A percentile compares a stretch with the other conserved stretches of the same genome.
These are phyloP conservation scores for Solanum okadae DNA, from an alignment of 257 asterid genomes.

Conservation along the genomic window DNA sequence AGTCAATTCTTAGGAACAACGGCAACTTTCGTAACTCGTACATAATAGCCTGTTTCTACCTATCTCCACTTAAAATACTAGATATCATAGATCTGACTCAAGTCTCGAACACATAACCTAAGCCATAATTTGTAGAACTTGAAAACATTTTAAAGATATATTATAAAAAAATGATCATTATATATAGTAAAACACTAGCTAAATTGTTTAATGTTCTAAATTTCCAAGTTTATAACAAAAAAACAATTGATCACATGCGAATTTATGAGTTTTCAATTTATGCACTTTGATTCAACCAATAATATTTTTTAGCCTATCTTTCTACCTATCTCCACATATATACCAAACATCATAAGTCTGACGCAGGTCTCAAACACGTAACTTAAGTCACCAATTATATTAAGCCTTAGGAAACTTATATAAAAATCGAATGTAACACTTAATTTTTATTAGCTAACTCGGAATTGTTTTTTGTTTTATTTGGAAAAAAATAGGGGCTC, in stretches of 20 bases:
- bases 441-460: neutral
- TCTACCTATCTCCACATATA: neutral
- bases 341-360: neutral
- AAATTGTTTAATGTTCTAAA: too few species aligned
- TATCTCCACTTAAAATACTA: too few species aligned
- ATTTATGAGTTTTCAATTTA: neutral
- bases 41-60: too few species aligned
- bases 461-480: neutral
- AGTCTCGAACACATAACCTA: neutral
- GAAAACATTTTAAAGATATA: too few species aligned
- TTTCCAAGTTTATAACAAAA: too few species aligned
- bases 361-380: neutral
- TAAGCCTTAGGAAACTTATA: neutral
- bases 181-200: too few species aligned
- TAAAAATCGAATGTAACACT: neutral
- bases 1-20: too few species aligned
- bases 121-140: neutral
- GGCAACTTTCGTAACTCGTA: too few species aligned
- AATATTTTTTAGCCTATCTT: too few species aligned
- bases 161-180: too few species aligned
- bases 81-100: too few species aligned
- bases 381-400: neutral
- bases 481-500: slow-evolving; percentile 40
- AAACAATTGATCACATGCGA: too few species aligned
- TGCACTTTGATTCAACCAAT: neutral